Percentiles rank a stretch among this genome's conserved stretches.
phyloP scores from a whole-genome alignment of 495 filamentous ascomycete species.

The Evernia prunastri region DNA sequence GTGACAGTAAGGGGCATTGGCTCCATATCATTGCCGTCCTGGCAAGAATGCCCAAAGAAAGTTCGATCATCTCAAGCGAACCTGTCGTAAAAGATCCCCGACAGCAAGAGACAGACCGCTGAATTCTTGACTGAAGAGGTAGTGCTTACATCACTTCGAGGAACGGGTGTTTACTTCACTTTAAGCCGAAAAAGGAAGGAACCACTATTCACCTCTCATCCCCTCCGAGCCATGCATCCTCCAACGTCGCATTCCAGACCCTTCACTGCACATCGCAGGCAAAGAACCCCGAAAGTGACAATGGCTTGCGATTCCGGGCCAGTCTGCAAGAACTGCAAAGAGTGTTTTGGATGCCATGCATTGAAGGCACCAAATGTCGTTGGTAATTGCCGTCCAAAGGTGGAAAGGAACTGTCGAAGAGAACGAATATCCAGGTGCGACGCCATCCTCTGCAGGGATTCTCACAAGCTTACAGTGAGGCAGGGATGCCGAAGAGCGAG shows the following conservation, averaged over 20 bases:
- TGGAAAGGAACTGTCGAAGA: neutral
- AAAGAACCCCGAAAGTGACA: neutral
- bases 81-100: too few species aligned
- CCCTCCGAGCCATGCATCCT: neutral
- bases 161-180: too few species aligned
- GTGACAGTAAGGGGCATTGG: neutral
- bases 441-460: neutral
- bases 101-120: too few species aligned
- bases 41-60: too few species aligned
- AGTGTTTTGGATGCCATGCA: slow-evolving; percentile 3
- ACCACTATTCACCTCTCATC: neutral
- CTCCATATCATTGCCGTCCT: too few species aligned
- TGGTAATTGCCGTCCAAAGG: neutral
- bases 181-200: too few species aligned
- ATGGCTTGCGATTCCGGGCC: neutral
- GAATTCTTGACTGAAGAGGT: too few species aligned
- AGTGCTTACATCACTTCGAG: too few species aligned
- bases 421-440: neutral
- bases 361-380: neutral
- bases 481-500: neutral
- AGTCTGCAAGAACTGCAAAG: neutral
- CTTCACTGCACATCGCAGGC: neutral
- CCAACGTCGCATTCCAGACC: neutral
- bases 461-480: neutral
- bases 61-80: too few species aligned